These are phyloP conservation scores for Erigeron philadelphicus DNA, from an alignment of 140 eudicot genomes.

Conservation along the genomic window DNA sequence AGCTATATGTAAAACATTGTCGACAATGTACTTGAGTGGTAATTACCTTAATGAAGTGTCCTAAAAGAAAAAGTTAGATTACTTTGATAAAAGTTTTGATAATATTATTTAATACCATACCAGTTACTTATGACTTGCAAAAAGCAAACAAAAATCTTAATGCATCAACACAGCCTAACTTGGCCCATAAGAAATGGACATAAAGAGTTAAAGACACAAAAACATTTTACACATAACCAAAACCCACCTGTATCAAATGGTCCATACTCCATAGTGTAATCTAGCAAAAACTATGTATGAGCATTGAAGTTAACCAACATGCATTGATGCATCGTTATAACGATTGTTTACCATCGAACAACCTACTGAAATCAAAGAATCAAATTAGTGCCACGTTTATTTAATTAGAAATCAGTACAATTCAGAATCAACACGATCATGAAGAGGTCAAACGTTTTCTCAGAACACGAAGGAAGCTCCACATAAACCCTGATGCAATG, in stretches of 20 bases:
- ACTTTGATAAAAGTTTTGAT: background rate
- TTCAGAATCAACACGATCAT: background rate
- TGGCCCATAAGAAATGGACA: background rate
- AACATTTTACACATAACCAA: background rate
- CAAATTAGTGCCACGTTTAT: conserved; percentile 18
- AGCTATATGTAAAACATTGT: no score
- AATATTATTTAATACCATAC: background rate
- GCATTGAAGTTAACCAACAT: background rate
- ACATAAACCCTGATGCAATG: conserved; percentile 76
- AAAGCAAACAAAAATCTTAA: background rate
- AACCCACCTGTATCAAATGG: background rate
- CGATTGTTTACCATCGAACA: background rate
- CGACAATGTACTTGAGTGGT: no score
- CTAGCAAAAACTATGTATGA: background rate
- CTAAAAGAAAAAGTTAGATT: background rate
- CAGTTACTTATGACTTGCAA: background rate
- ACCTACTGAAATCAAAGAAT: conserved; percentile 13
- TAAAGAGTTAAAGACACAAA: background rate
- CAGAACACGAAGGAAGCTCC: conserved; percentile 66
- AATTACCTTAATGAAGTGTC: no score
- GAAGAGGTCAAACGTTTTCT: conserved; percentile 41
- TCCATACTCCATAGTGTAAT: no score
- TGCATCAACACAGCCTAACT: background rate
- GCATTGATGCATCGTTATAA: conserved; percentile 1
- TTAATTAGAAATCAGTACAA: conserved; percentile 19